A percentile compares a stretch with the other conserved stretches of the same genome.
These are phyloP conservation scores for Lachnellula occidentalis DNA, from an alignment of 2,329 filamentous ascomycete species.

Conservation along the genomic window DNA sequence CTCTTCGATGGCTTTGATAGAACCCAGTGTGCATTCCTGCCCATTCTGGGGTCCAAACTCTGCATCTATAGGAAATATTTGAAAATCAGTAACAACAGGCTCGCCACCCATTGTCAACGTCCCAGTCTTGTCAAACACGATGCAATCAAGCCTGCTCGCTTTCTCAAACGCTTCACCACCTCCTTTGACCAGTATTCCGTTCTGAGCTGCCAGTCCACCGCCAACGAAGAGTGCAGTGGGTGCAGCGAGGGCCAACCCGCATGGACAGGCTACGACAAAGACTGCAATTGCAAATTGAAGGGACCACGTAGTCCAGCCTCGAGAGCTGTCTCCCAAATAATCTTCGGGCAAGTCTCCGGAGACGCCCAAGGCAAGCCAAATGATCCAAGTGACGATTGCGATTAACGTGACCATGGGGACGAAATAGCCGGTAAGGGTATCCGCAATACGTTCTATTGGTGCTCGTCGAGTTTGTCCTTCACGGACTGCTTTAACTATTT, in stretches of 20 bases:
- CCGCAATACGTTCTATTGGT: slow-evolving; percentile 70
- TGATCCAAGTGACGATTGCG: slow-evolving; percentile 64
- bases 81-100: slow-evolving; percentile 51
- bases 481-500: slow-evolving; percentile 70
- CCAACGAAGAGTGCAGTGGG: slow-evolving; percentile 55
- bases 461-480: slow-evolving; percentile 73
- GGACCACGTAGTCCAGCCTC: slow-evolving; percentile 68
- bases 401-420: slow-evolving; percentile 67
- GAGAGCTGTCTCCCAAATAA: slow-evolving; percentile 49
- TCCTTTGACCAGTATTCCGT: slow-evolving; percentile 53
- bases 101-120: slow-evolving; percentile 58
- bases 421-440: slow-evolving; percentile 69
- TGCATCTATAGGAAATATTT: slow-evolving; percentile 20
- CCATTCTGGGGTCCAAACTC: slow-evolving; percentile 1
- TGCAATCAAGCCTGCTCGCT: slow-evolving; percentile 47
- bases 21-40: slow-evolving; percentile 40
- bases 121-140: slow-evolving; percentile 58
- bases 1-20: slow-evolving; percentile 59
- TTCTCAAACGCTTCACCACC: slow-evolving; percentile 56
- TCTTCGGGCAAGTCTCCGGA: slow-evolving; percentile 50
- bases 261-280: slow-evolving; percentile 57
- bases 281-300: slow-evolving; percentile 68
- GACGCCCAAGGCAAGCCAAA: slow-evolving; percentile 63
- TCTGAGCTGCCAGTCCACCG: slow-evolving; percentile 49
- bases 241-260: slow-evolving; percentile 53